Conservation (phyloP, 371 early-diverging fungal species). For the Rhizopus delemar region DNA sequence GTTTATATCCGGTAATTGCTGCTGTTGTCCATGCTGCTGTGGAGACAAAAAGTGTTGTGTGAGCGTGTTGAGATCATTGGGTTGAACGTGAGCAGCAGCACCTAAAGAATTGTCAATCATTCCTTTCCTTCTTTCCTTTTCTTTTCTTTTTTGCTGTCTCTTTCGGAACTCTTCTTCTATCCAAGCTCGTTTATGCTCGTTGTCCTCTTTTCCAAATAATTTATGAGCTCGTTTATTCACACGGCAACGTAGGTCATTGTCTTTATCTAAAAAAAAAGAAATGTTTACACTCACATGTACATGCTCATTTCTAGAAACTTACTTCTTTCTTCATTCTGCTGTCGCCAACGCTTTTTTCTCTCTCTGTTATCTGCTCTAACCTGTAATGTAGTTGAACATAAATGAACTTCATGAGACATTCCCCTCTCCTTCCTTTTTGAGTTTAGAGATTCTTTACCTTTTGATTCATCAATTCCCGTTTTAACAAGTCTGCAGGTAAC, state of each 20-base stretch:
- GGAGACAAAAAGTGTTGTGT: constrained; percentile 14
- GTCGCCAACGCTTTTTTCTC: constrained; percentile 76
- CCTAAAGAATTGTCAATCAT: constrained; percentile 27
- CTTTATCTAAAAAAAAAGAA: constrained; percentile 54
- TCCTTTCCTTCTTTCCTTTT: constrained; percentile 51
- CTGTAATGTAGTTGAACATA: constrained; percentile 18
- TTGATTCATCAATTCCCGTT: constrained; percentile 49
- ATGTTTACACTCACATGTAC: background rate
- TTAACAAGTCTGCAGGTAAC: constrained; percentile 41
- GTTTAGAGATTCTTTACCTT: constrained; percentile 30
- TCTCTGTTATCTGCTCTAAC: constrained; percentile 74
- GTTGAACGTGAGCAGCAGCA: background rate
- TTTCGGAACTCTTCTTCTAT: constrained; percentile 66
- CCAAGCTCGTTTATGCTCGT: constrained; percentile 60
- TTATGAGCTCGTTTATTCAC: constrained; percentile 70
- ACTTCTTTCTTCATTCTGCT: constrained; percentile 74
- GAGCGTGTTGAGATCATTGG: background rate
- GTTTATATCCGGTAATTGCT: constrained; percentile 25
- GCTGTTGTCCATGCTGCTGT: constrained; percentile 11
- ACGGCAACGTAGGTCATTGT: constrained; percentile 69
- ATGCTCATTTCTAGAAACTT: constrained; percentile 24
- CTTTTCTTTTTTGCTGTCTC: constrained; percentile 59
- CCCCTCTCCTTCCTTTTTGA: background rate
- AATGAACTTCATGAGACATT: background rate
- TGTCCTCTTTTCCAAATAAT: constrained; percentile 54